Percentiles rank a stretch among this genome's conserved stretches.
phyloP scores from a whole-genome alignment of 257 asterid species.

The Nicotiana sylvestris region DNA sequence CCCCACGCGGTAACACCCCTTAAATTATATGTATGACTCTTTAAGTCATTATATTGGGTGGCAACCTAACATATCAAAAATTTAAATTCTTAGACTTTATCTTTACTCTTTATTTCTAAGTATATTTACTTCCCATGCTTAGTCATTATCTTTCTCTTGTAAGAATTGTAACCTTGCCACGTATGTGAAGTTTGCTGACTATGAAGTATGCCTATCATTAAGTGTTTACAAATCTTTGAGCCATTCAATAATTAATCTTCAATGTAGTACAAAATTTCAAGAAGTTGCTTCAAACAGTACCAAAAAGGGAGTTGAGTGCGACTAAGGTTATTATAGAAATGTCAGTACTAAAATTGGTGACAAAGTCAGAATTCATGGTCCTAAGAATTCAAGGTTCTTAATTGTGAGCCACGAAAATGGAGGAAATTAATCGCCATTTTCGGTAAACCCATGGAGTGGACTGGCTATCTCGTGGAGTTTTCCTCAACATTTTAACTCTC shows the following conservation, averaged over 20 bases:
- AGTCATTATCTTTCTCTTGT: neutral
- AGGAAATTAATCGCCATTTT: slow-evolving; percentile 50
- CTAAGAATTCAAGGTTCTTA: slow-evolving; percentile 37
- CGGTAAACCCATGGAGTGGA: slow-evolving; percentile 71
- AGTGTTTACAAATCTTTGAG: no score
- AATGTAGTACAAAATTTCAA: neutral
- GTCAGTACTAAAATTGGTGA: neutral
- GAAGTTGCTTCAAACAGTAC: neutral
- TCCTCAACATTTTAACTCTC: slow-evolving; percentile 67
- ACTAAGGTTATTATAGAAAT: neutral
- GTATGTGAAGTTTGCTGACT: slow-evolving; percentile 15
- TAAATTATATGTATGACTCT: no score
- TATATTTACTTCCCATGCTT: slow-evolving; percentile 26
- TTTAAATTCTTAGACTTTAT: no score
- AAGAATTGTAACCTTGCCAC: neutral
- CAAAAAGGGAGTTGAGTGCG: no score
- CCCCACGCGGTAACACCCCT: no score
- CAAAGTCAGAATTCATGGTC: neutral
- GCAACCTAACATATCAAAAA: no score
- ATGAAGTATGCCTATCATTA: neutral
- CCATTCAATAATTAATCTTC: neutral
- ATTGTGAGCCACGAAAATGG: slow-evolving; percentile 59
- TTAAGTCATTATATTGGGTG: no score
- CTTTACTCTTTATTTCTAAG: slow-evolving; percentile 6
- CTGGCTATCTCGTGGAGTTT: slow-evolving; percentile 64